Conservation (phyloP, 352 stramenopile genomes). For the Phytopythium aichiense region DNA sequence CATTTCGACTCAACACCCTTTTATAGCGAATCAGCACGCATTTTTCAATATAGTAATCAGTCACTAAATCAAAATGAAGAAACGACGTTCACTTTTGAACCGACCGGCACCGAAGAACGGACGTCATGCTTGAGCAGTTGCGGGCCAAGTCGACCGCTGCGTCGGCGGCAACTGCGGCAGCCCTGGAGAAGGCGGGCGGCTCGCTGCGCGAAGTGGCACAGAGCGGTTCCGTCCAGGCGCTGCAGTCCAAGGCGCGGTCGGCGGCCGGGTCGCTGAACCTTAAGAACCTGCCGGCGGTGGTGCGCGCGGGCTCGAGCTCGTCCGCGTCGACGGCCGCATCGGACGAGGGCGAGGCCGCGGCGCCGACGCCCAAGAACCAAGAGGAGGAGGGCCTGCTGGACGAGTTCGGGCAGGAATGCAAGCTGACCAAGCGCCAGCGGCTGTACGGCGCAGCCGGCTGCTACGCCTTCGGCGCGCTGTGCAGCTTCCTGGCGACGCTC, state of each 20-base stretch:
- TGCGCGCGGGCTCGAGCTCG: conserved; percentile 23
- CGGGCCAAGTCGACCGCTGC: conserved; percentile 58
- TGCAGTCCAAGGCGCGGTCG: conserved; percentile 51
- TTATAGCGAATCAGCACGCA: neutral
- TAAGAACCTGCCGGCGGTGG: conserved; percentile 29
- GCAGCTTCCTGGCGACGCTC: conserved; percentile 71
- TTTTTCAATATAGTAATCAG: neutral
- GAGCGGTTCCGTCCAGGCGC: conserved; percentile 31
- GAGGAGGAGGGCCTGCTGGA: conserved; percentile 72
- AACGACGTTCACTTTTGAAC: neutral
- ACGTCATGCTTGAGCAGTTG: conserved; percentile 55
- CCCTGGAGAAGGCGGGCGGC: conserved; percentile 39
- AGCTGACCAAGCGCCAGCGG: conserved; percentile 74
- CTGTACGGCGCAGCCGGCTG: conserved; percentile 70
- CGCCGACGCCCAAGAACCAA: conserved; percentile 39
- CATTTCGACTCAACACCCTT: neutral
- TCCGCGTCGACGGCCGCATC: conserved; percentile 25
- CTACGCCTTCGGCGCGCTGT: conserved; percentile 70
- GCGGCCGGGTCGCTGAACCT: conserved; percentile 50
- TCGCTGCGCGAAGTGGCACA: conserved; percentile 47
- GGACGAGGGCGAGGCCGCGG: conserved; percentile 34
- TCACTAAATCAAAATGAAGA: neutral
- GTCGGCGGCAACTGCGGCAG: conserved; percentile 27
- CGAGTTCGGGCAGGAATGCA: conserved; percentile 64
- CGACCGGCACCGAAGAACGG: neutral